Evolutionary conservation across 148 eudicot genomes (phyloP).

Genomic region (Suaeda aralocaspica): DNA sequence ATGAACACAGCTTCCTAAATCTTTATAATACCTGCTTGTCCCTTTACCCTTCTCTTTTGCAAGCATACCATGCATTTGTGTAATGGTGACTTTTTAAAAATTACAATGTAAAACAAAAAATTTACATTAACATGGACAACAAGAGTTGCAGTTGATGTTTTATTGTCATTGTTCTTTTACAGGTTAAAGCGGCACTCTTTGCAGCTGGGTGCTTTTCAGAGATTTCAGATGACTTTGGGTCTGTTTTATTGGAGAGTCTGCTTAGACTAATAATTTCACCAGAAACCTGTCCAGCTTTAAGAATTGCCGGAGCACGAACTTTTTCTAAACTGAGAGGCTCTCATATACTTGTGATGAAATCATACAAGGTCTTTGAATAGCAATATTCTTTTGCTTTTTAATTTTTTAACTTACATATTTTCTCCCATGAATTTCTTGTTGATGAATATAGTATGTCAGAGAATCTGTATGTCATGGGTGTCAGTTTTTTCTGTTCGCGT

Average conservation of each 20-base stretch:
- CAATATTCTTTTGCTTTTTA: constrained; percentile 10
- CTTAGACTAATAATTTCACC: constrained; percentile 36
- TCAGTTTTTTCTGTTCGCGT: not conserved
- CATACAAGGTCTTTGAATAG: constrained; percentile 54
- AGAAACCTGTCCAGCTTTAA: constrained; percentile 36
- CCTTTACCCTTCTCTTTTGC: not conserved
- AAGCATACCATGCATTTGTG: not conserved
- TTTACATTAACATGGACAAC: constrained; percentile 6
- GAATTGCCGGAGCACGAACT: constrained; percentile 48
- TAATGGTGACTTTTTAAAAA: too few relatives aligned
- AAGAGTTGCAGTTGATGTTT: not conserved
- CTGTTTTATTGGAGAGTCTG: constrained; percentile 61
- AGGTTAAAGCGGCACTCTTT: constrained; percentile 80
- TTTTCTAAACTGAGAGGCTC: constrained; percentile 54
- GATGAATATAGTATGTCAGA: not conserved
- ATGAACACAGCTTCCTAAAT: too few relatives aligned
- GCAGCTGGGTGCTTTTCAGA: constrained; percentile 81
- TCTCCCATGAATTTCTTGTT: not conserved
- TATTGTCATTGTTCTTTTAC: constrained; percentile 19
- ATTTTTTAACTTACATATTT: not conserved
- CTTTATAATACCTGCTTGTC: too few relatives aligned
- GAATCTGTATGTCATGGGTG: not conserved
- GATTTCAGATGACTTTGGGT: constrained; percentile 68
- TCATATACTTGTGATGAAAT: constrained; percentile 41
- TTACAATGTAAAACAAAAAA: too few relatives aligned